phyloP scores from a whole-genome alignment of 371 early-diverging fungal genomes.

The Entomophthora muscae region DNA sequence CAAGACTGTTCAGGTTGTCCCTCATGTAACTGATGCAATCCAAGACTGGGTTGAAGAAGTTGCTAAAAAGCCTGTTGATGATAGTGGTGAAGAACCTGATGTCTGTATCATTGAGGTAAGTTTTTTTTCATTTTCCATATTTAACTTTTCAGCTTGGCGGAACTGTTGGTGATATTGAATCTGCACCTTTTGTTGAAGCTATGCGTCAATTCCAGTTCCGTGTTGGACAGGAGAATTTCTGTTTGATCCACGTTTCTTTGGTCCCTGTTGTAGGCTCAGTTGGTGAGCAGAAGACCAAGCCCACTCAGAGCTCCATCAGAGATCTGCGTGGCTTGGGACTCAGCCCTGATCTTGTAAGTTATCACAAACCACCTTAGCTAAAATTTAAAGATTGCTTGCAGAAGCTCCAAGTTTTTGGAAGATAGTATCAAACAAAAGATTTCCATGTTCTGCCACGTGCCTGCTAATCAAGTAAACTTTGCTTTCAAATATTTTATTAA shows the following conservation, averaged over 20 bases:
- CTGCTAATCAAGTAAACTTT: constrained; percentile 55
- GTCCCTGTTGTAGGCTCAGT: constrained; percentile 94
- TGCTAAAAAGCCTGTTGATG: constrained; percentile 65
- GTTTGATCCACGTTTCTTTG: constrained; percentile 92
- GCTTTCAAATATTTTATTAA: not conserved
- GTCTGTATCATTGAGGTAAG: constrained; percentile 90
- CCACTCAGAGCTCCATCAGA: constrained; percentile 90
- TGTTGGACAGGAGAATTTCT: constrained; percentile 94
- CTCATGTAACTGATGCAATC: constrained; percentile 94
- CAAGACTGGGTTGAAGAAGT: constrained; percentile 96
- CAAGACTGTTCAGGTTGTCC: constrained; percentile 98
- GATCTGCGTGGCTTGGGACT: constrained; percentile 92
- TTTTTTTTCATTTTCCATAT: not conserved
- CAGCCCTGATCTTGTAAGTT: constrained; percentile 68
- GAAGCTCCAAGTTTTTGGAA: constrained; percentile 65
- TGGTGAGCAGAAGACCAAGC: constrained; percentile 98
- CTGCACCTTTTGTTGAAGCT: constrained; percentile 96
- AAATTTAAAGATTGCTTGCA: constrained; percentile 69
- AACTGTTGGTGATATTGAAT: constrained; percentile 98
- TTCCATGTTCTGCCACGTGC: constrained; percentile 96
- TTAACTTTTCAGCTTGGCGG: constrained; percentile 62
- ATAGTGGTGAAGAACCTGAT: constrained; percentile 75
- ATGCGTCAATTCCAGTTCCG: constrained; percentile 98
- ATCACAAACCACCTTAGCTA: not conserved
- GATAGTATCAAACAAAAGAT: constrained; percentile 78